Evolutionary conservation across 768 basidiomycete genomes (phyloP).

Genomic region (Boletus patriciae): DNA sequence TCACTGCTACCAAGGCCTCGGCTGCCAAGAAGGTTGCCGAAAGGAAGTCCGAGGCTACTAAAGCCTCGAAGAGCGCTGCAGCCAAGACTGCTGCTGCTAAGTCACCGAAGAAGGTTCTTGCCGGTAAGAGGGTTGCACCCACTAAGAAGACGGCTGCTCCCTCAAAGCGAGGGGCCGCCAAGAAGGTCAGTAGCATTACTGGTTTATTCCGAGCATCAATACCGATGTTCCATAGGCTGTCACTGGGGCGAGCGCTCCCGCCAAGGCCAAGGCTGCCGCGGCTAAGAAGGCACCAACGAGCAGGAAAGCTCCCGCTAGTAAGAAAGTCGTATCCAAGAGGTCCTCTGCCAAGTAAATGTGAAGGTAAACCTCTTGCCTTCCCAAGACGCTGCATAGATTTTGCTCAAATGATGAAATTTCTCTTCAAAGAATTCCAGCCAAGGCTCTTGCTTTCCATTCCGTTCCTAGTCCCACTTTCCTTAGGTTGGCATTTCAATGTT

Average conservation of each 20-base stretch:
- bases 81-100: conserved; percentile 19
- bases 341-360: conserved; percentile 15
- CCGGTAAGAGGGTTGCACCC: conserved; percentile 33
- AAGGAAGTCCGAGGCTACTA: conserved; percentile 35
- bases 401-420: neutral
- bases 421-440: neutral
- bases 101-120: conserved; percentile 35
- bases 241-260: conserved; percentile 47
- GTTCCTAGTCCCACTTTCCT: conserved; percentile 9
- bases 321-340: conserved; percentile 25
- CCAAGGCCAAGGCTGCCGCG: conserved; percentile 34
- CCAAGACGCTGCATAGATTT: neutral
- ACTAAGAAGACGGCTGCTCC: conserved; percentile 42
- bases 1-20: conserved; percentile 33
- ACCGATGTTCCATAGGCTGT: conserved; percentile 41
- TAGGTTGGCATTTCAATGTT: conserved; percentile 18
- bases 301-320: conserved; percentile 28
- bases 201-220: neutral
- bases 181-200: conserved; percentile 50
- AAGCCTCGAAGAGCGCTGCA: conserved; percentile 26
- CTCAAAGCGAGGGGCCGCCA: conserved; percentile 54
- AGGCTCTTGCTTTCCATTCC: neutral
- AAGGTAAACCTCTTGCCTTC: conserved; percentile 1
- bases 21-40: conserved; percentile 45
- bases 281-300: conserved; percentile 34